These are phyloP conservation scores for Blastobotrys buckinghamii DNA, from an alignment of 1,139 yeast species.

Conservation along the genomic window DNA sequence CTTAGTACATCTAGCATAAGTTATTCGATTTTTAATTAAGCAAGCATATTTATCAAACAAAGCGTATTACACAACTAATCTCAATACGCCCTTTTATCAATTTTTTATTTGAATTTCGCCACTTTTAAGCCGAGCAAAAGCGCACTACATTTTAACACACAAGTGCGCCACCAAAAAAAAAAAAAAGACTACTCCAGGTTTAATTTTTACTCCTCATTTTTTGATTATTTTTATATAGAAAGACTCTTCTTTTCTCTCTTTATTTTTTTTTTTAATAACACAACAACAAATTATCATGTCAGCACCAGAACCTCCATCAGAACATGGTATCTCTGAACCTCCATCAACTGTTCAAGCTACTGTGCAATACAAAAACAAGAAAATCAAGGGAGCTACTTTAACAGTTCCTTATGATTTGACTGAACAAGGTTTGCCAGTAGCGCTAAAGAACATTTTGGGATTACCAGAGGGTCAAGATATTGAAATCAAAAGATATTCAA, in stretches of 20 bases:
- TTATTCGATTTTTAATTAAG: no score
- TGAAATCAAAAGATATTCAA: conserved; percentile 22
- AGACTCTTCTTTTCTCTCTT: background rate
- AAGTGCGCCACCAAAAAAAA: background rate
- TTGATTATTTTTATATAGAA: background rate
- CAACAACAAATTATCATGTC: background rate
- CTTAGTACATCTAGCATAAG: no score
- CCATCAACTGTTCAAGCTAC: conserved; percentile 8
- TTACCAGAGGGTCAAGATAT: conserved; percentile 9
- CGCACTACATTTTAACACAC: no score
- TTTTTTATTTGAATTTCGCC: no score
- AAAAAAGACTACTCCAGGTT: background rate
- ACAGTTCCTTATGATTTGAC: conserved; percentile 14
- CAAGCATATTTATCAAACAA: no score
- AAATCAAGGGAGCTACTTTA: conserved; percentile 10
- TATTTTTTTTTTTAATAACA: background rate
- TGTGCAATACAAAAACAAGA: conserved; percentile 4
- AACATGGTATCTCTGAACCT: conserved; percentile 1
- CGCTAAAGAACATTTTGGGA: conserved; percentile 7
- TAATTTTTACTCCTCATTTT: background rate
- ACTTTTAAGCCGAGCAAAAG: no score
- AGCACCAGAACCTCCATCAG: background rate
- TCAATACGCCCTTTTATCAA: no score
- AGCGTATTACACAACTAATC: no score
- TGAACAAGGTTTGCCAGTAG: conserved; percentile 9